A percentile compares a stretch with the other conserved stretches of the same genome.
phyloP scores from a whole-genome alignment of 2,329 filamentous ascomycete species.

The Mollisia scopiformis region DNA sequence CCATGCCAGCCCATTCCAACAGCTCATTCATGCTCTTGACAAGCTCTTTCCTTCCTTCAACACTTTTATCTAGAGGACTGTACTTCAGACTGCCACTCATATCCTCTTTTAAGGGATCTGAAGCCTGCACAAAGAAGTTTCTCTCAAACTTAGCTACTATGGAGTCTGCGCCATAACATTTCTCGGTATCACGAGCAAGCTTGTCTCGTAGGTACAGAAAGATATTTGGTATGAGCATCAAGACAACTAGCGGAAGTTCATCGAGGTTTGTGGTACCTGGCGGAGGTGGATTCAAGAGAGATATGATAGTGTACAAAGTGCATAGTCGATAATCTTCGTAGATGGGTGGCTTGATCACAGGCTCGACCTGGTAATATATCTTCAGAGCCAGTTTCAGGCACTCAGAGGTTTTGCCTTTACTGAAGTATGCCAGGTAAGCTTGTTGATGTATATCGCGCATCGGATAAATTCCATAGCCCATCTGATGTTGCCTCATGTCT shows the following conservation, averaged over 20 bases:
- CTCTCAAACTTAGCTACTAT: constrained; percentile 2
- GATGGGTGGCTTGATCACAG: not conserved
- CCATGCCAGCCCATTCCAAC: constrained; percentile 3
- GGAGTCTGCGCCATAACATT: constrained; percentile 1
- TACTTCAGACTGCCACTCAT: not conserved
- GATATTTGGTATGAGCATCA: not conserved
- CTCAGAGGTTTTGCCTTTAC: not conserved
- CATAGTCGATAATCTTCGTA: not conserved
- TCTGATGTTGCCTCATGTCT: not conserved
- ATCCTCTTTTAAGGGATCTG: not conserved
- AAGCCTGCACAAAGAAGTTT: not conserved
- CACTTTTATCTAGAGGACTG: not conserved
- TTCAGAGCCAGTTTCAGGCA: not conserved
- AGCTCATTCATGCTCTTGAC: constrained; percentile 3
- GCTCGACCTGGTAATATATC: not conserved
- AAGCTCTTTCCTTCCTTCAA: not conserved
- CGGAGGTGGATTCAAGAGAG: not conserved
- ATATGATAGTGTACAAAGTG: not conserved
- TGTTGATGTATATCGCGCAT: not conserved
- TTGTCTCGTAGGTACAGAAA: not conserved
- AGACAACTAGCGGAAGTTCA: not conserved
- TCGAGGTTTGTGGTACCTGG: not conserved
- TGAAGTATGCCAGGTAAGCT: not conserved
- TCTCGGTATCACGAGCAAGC: not conserved
- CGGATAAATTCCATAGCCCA: not conserved